These are phyloP conservation scores for Trebouxia sp. DNA, from an alignment of 139 green algal species.

Conservation along the genomic window DNA sequence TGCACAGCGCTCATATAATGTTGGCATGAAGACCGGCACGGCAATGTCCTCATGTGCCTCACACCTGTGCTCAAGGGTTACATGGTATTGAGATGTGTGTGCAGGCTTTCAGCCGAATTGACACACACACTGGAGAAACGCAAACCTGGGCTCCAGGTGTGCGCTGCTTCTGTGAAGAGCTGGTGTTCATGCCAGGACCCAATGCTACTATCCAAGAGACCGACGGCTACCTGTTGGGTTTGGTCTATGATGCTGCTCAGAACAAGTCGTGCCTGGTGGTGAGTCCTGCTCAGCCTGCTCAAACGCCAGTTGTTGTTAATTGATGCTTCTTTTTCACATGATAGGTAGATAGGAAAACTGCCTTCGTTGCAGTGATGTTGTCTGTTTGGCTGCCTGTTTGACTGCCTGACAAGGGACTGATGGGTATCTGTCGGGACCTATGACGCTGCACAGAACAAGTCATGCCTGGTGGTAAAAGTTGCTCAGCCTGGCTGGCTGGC, in stretches of 20 bases:
- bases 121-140: slow-evolving; percentile 26
- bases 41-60: too few species aligned
- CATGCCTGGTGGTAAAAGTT: slow-evolving; percentile 20
- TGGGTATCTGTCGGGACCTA: slow-evolving; percentile 71
- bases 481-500: too few species aligned
- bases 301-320: too few species aligned
- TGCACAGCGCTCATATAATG: too few species aligned
- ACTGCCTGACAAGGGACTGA: slow-evolving; percentile 69
- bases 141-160: slow-evolving; percentile 32
- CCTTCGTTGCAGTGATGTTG: too few species aligned
- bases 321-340: too few species aligned
- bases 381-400: too few species aligned
- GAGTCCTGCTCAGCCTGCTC: too few species aligned
- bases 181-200: slow-evolving; percentile 65
- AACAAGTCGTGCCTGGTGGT: slow-evolving; percentile 22
- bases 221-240: slow-evolving; percentile 71
- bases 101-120: slow-evolving; percentile 34
- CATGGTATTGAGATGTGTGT: too few species aligned
- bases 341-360: too few species aligned
- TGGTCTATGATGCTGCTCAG: slow-evolving; percentile 57
- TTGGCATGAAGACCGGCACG: background rate
- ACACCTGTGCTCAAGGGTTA: too few species aligned
- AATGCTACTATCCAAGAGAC: slow-evolving; percentile 43
- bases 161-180: slow-evolving; percentile 62
- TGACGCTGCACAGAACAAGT: slow-evolving; percentile 43